phyloP scores from a whole-genome alignment of 805 yeast species.

The Kluyveromyces starmeri region DNA sequence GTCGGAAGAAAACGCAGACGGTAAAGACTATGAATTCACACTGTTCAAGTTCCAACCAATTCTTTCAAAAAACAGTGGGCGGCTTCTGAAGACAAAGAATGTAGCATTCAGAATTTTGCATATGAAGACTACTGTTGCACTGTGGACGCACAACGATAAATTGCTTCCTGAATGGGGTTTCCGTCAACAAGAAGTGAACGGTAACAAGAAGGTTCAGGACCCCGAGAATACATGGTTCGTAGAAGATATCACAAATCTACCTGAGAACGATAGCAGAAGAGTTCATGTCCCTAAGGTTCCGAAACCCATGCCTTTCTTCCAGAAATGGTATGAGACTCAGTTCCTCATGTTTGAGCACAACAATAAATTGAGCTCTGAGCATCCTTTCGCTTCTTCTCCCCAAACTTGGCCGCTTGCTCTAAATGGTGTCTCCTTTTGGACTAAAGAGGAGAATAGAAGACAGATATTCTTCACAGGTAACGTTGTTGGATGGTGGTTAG shows the following conservation, averaged over 20 bases:
- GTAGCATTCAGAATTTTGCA: slow-evolving; percentile 66
- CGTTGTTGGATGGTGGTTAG: slow-evolving; percentile 83
- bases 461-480: slow-evolving; percentile 92
- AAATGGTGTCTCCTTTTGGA: slow-evolving; percentile 96
- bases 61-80: slow-evolving; percentile 41
- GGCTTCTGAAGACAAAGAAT: slow-evolving; percentile 52
- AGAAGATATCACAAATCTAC: slow-evolving; percentile 56
- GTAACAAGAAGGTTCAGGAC: slow-evolving; percentile 74
- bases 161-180: slow-evolving; percentile 93
- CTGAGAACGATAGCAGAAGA: slow-evolving; percentile 45
- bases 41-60: slow-evolving; percentile 64
- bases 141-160: slow-evolving; percentile 86
- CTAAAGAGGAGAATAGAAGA: slow-evolving; percentile 48
- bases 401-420: slow-evolving; percentile 82
- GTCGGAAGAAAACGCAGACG: slow-evolving; percentile 47
- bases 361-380: slow-evolving; percentile 76
- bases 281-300: slow-evolving; percentile 56
- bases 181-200: slow-evolving; percentile 87
- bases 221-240: slow-evolving; percentile 65
- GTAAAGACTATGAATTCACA: slow-evolving; percentile 57
- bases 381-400: slow-evolving; percentile 94
- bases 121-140: slow-evolving; percentile 78
- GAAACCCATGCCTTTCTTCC: slow-evolving; percentile 59
- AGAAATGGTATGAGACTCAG: slow-evolving; percentile 88
- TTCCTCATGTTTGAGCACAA: slow-evolving; percentile 84